Evolutionary conservation across 176 grass and related monocot species (phyloP), one percentile per base, ranked within the genome.

Genomic region (Musa beccarii): DNA sequence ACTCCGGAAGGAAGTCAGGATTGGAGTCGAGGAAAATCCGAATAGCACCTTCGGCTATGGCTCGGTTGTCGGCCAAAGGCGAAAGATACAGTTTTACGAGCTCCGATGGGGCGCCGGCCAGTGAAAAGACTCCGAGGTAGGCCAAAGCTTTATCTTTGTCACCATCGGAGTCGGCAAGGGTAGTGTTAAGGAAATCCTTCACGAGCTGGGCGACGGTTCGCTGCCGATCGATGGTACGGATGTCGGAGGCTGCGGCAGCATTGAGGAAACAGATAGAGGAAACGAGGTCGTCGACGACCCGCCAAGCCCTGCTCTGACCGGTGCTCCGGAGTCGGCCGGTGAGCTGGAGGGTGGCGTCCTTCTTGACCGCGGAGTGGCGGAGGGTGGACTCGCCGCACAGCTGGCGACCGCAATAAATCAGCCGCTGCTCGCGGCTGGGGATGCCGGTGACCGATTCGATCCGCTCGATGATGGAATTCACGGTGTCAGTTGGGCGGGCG

Each of bases 11-110:
- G 63, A 43, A 25, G 10, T 75, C 53, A 10, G 84, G 28, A 25
- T 93, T 89, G 0, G 80, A 49, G 66, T n/a, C 25, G 24, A 77
- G 73, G 54, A 98, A 74, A 13, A 90, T 79, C 19, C 76, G 85
- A 70, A 98, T 91, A 66, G 90, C 86, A 8, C 68, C 72, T 22
- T 85, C 90, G 0, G 90, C 94, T 54, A 71, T 11, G 71, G 76
- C 3, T 55, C 20, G 68, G 1, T 81, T 14, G 23, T 74, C 10
- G 19, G 78, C 0, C 11, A 65, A 4, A 2, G 1, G 4, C 11
- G 89, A 89, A 55, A 92, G 76, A 83, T 99, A 92, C 20, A 99
- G 84, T 61, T 88, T 88, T 24, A 99, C 91, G 19, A 99, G 79
- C 2, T 88, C 82, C 19, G 91, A 23, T 59, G 91, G 71, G 4